A percentile compares a stretch with the other conserved stretches of the same genome.
These are phyloP conservation scores for Neurospora tetrasperma DNA, from an alignment of 495 filamentous ascomycete species.

Conservation along the genomic window DNA sequence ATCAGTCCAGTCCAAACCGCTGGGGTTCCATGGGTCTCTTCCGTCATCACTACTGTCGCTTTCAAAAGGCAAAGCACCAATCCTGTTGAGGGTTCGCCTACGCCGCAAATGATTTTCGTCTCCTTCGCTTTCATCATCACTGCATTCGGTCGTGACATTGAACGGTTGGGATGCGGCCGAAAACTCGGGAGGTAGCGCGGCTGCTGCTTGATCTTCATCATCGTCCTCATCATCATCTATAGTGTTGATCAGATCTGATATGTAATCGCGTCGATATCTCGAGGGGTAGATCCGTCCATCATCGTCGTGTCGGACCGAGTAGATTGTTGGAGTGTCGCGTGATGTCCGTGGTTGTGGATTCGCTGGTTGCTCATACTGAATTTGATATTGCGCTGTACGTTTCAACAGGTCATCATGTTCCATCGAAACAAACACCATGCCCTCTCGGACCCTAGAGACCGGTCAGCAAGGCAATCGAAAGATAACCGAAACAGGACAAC, in stretches of 20 bases:
- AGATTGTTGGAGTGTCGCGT: constrained; percentile 24
- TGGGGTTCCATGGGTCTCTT: constrained; percentile 4
- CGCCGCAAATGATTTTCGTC: constrained; percentile 7
- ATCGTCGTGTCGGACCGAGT: constrained; percentile 37
- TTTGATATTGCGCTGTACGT: constrained; percentile 65
- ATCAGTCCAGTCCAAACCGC: constrained; percentile 7
- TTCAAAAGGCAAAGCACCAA: constrained; percentile 42
- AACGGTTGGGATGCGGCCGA: constrained; percentile 29
- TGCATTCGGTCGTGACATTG: constrained; percentile 41
- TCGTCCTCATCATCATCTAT: constrained; percentile 41
- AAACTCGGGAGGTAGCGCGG: constrained; percentile 45
- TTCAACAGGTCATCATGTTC: constrained; percentile 60
- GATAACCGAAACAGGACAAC: constrained; percentile 1
- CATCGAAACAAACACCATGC: constrained; percentile 90
- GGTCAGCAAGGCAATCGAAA: constrained; percentile 15
- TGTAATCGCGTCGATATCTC: constrained; percentile 30
- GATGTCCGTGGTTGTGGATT: constrained; percentile 2
- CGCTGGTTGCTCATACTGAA: constrained; percentile 46
- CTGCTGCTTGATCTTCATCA: constrained; percentile 34
- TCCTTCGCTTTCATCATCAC: constrained; percentile 41
- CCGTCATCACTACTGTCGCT: constrained; percentile 35
- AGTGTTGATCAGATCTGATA: background rate
- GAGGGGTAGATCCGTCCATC: constrained; percentile 31
- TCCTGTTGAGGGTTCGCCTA: constrained; percentile 31
- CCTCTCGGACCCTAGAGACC: constrained; percentile 66